phyloP scores from a whole-genome alignment of 345 rosid genomes.

The Salix exigua region DNA sequence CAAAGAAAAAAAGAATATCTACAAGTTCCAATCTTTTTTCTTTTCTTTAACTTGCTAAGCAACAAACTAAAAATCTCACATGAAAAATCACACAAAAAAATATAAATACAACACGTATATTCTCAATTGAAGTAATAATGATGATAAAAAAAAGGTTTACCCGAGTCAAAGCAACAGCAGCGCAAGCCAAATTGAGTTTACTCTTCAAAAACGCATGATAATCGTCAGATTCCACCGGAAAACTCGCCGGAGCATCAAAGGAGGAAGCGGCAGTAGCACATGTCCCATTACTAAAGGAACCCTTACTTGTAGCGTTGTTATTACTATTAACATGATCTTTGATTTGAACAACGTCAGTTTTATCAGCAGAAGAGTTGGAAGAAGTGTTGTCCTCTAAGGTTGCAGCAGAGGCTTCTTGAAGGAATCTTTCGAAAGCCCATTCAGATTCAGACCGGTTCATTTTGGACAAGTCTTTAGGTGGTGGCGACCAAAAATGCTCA shows the following conservation, averaged over 20 bases:
- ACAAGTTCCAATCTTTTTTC: not conserved
- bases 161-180: constrained; percentile 28
- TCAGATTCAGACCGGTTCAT: constrained; percentile 30
- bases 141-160: constrained; percentile 1
- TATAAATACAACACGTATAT: not conserved
- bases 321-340: not conserved
- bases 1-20: not conserved
- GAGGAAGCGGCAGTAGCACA: not conserved
- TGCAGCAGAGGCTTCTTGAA: constrained; percentile 17
- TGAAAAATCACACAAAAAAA: not conserved
- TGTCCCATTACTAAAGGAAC: not conserved
- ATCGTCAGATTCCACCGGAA: constrained; percentile 26
- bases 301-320: not conserved
- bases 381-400: not conserved
- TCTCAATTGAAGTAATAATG: not conserved
- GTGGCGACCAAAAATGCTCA: constrained; percentile 13
- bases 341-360: constrained; percentile 13
- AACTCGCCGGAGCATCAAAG: not conserved
- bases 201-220: constrained; percentile 24
- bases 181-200: constrained; percentile 30
- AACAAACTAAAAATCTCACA: not conserved
- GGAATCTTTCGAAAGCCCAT: constrained; percentile 28
- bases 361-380: constrained; percentile 7
- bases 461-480: not conserved
- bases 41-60: not conserved